phyloP scores from a whole-genome alignment of 169 alveolate genomes.

The Babesia ovis region DNA sequence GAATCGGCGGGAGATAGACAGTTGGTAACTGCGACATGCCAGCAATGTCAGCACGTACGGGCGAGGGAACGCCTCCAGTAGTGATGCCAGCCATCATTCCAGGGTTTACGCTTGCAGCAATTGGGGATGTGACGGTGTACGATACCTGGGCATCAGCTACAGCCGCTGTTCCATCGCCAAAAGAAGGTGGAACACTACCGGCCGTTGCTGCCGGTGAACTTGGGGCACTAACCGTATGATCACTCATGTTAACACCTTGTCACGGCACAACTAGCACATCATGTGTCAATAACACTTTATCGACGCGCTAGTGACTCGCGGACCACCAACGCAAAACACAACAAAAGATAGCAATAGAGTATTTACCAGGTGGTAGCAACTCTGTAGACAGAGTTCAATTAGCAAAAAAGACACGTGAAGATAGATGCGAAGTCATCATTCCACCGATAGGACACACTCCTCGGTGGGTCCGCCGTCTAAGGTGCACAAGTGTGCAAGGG shows the following conservation, averaged over 20 bases:
- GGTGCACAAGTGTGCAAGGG: slow-evolving; percentile 33
- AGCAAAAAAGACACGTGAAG: too few species aligned
- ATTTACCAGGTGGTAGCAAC: too few species aligned
- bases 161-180: neutral
- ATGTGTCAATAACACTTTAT: neutral
- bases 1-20: slow-evolving; percentile 66
- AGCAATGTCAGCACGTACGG: neutral
- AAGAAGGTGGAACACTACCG: neutral
- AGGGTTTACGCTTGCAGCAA: neutral
- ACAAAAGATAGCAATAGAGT: too few species aligned
- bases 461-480: neutral
- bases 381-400: too few species aligned
- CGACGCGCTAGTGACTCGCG: neutral
- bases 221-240: neutral
- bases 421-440: too few species aligned
- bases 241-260: slow-evolving; percentile 5
- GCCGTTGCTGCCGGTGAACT: neutral
- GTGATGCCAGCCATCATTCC: neutral
- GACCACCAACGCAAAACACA: neutral
- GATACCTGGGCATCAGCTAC: neutral
- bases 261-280: neutral
- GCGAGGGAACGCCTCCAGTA: neutral
- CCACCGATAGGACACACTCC: neutral
- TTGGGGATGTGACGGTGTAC: slow-evolving; percentile 26
- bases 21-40: slow-evolving; percentile 49